Evolutionary conservation across 768 basidiomycete species (phyloP), one percentile per base, ranked within the genome.

Genomic region (Pleurotus sapidus): DNA sequence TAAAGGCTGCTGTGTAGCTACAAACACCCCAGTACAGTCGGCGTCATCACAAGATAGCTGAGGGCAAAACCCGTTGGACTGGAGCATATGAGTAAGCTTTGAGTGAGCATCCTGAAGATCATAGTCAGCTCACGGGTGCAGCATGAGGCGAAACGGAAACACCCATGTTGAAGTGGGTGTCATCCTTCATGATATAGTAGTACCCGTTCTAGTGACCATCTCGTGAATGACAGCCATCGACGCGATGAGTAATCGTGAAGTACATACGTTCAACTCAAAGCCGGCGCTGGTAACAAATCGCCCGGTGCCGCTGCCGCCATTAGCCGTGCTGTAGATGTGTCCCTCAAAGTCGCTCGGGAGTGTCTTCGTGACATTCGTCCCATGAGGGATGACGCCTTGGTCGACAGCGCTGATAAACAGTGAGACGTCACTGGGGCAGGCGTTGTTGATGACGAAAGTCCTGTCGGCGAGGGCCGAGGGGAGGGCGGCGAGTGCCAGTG

Each of bases 171-270:
- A 72, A 67, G n/a, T 67, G 59, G 17, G 65, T 58, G 2, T 63
- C 49, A 53, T 72, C 69, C 30, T 61, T 65, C 17, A 72, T 69
- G 24, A 73, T 63, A 42, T 71, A 73, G 54, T 72, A 74, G 49
- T 65, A 65, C 24, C 60, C 46, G 7, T 59, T 53, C 67, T 70
- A n/a, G 23, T 25, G 40, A 14, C 6, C 23, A 49, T 39, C 11
- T 3, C 30, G 30, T 34, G 30, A 42, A 3, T 12, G 34, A 34
- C 17, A 23, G 45, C n/a, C n/a, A 50, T 55, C 53, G 14, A 48
- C 15, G 20, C 43, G 27, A 49, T 14, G 55, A 48, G 40, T 51
- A 51, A 51, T 3, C 42, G 40, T 50, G 38, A 18, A 3, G 25
- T 24, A 46, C 37, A 34, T 49, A 43, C 61, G 49, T 60, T 62